Evolutionary conservation across 345 rosid genomes (phyloP).

Genomic region (Murraya koenigii): DNA sequence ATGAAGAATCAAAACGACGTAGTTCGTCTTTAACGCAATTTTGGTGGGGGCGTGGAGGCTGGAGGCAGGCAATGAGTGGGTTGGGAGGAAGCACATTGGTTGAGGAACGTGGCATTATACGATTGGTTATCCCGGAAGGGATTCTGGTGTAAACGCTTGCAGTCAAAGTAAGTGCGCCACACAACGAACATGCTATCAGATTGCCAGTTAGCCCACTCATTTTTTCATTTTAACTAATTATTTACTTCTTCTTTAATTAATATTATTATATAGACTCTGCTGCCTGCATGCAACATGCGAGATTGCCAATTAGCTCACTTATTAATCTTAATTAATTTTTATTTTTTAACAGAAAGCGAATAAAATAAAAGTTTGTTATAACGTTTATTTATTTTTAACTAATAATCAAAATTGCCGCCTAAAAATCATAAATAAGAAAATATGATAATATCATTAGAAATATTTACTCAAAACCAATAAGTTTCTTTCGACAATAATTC

Average conservation of each 20-base stretch:
- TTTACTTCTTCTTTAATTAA: not conserved
- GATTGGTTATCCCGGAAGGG: not conserved
- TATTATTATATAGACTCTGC: not conserved
- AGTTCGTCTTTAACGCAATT: too few relatives aligned
- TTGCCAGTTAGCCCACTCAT: not conserved
- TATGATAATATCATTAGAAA: not conserved
- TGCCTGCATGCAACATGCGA: not conserved
- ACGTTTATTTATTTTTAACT: not conserved
- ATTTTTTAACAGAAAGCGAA: too few relatives aligned
- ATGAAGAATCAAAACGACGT: too few relatives aligned
- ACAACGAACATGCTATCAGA: not conserved
- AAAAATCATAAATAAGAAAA: not conserved
- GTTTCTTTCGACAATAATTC: not conserved
- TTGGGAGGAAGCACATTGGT: not conserved
- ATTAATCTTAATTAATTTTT: too few relatives aligned
- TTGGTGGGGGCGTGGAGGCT: not conserved
- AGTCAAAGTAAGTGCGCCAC: conserved; percentile 15
- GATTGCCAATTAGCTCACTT: not conserved
- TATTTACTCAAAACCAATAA: not conserved
- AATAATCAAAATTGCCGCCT: not conserved
- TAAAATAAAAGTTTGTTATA: too few relatives aligned
- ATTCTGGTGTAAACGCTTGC: not conserved
- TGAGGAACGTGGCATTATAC: not conserved
- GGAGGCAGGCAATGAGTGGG: not conserved
- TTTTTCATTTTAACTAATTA: not conserved